These are phyloP conservation scores for Chamaenerion angustifolium DNA, from an alignment of 345 rosid genomes.

Conservation along the genomic window DNA sequence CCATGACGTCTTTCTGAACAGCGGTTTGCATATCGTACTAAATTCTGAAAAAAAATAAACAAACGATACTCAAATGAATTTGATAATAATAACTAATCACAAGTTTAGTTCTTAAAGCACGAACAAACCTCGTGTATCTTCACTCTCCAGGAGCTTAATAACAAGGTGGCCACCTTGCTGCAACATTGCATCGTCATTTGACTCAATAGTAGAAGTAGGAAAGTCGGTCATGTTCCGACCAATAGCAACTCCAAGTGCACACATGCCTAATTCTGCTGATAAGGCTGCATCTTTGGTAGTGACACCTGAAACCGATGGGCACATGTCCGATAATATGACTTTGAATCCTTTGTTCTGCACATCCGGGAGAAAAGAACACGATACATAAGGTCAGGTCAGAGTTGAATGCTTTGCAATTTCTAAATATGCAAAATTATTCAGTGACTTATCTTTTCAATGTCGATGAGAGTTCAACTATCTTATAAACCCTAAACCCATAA, in stretches of 20 bases:
- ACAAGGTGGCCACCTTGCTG: conserved; percentile 66
- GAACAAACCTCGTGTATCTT: conserved; percentile 57
- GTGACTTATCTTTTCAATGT: too few species aligned
- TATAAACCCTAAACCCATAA: too few species aligned
- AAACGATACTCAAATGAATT: not conserved
- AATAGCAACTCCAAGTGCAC: conserved; percentile 76
- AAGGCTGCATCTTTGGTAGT: conserved; percentile 65
- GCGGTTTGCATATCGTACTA: conserved; percentile 56
- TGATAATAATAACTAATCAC: not conserved
- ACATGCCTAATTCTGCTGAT: conserved; percentile 76
- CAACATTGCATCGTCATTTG: conserved; percentile 37
- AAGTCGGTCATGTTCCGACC: conserved; percentile 28
- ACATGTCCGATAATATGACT: conserved; percentile 81
- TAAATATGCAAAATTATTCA: too few species aligned
- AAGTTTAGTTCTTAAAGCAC: not conserved
- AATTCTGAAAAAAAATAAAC: conserved; percentile 37
- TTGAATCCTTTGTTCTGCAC: conserved; percentile 69
- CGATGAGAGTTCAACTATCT: too few species aligned
- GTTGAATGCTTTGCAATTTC: not conserved
- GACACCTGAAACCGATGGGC: conserved; percentile 82
- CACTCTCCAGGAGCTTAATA: conserved; percentile 85
- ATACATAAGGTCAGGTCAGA: too few species aligned
- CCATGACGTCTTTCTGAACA: conserved; percentile 75
- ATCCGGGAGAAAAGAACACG: not conserved
- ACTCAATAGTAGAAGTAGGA: conserved; percentile 5